Percentiles rank a stretch among this genome's conserved stretches.
Evolutionary conservation across 1,284 basidiomycete species (phyloP).

Genomic region (Pulveroboletus sp.): DNA sequence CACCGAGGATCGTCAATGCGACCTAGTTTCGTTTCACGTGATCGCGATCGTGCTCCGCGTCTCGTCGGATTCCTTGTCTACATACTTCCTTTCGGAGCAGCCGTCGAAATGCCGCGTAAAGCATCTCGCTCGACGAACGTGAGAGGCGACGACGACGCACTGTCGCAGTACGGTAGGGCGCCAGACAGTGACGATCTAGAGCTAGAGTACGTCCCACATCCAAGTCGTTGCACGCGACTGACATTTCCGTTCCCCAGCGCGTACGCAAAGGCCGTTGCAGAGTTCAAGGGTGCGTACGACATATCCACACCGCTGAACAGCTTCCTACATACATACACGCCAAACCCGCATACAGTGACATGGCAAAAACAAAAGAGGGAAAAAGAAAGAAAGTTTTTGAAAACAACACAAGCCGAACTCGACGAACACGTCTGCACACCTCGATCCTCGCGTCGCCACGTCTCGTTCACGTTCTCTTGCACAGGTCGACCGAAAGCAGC

Average conservation of each 20-base stretch:
- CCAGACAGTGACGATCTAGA: slow-evolving; percentile 32
- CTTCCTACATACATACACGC: not conserved
- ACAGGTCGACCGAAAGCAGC: slow-evolving; percentile 27
- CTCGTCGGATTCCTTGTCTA: not conserved
- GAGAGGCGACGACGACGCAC: slow-evolving; percentile 21
- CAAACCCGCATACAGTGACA: slow-evolving; percentile 30
- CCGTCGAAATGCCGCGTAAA: slow-evolving; percentile 25
- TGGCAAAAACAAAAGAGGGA: slow-evolving; percentile 44
- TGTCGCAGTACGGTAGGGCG: slow-evolving; percentile 24
- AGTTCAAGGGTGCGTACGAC: slow-evolving; percentile 32
- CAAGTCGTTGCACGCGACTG: not conserved
- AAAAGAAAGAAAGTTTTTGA: slow-evolving; percentile 37
- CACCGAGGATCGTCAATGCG: slow-evolving; percentile 5
- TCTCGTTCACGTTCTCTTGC: not conserved
- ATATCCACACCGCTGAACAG: not conserved
- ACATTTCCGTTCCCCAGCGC: slow-evolving; percentile 11
- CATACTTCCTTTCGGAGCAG: too few relatives aligned
- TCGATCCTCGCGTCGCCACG: not conserved
- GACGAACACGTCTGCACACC: slow-evolving; percentile 30
- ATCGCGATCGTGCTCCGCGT: not conserved
- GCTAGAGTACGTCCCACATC: slow-evolving; percentile 25
- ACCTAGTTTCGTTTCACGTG: slow-evolving; percentile 18
- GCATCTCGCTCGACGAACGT: slow-evolving; percentile 7
- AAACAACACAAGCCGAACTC: slow-evolving; percentile 32
- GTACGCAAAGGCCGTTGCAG: slow-evolving; percentile 36